phyloP scores from a whole-genome alignment of 805 yeast species.

The Scheffersomyces stipitis region DNA sequence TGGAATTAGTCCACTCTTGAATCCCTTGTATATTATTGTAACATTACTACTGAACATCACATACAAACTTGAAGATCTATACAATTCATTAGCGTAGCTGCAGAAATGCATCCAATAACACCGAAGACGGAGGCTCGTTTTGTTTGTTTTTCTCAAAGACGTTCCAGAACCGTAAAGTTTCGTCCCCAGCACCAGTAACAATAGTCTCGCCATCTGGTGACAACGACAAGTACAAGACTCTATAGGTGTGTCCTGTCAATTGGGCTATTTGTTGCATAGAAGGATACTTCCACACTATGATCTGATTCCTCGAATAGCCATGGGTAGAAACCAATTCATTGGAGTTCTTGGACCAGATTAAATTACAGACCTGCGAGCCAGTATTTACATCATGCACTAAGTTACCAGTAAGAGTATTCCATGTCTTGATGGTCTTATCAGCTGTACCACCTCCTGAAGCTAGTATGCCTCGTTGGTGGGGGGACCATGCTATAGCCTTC shows the following conservation, averaged over 20 bases:
- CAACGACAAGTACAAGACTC: conserved; percentile 85
- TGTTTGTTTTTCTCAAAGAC: conserved; percentile 76
- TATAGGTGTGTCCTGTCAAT: conserved; percentile 88
- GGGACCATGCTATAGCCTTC: conserved; percentile 96
- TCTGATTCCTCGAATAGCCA: conserved; percentile 88
- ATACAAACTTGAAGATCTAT: too few relatives aligned
- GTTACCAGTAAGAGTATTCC: conserved; percentile 85
- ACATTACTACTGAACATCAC: too few relatives aligned
- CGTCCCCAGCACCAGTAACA: conserved; percentile 99
- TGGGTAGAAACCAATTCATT: conserved; percentile 93
- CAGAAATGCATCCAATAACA: conserved; percentile 70
- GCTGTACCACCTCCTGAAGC: conserved; percentile 98
- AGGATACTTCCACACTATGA: conserved; percentile 92
- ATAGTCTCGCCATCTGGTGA: conserved; percentile 96
- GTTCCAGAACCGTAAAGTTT: conserved; percentile 93
- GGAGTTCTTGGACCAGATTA: conserved; percentile 89
- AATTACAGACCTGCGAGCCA: conserved; percentile 94
- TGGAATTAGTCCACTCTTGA: not conserved
- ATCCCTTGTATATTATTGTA: conserved; percentile 4
- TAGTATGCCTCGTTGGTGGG: conserved; percentile 89
- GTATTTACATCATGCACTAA: conserved; percentile 82
- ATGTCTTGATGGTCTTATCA: conserved; percentile 82
- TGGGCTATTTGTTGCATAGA: conserved; percentile 91
- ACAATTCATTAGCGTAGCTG: conserved; percentile 68
- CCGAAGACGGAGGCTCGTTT: conserved; percentile 60